These are phyloP conservation scores for Penicillium verhagenii DNA, from an alignment of 495 filamentous ascomycete species.

Conservation along the genomic window DNA sequence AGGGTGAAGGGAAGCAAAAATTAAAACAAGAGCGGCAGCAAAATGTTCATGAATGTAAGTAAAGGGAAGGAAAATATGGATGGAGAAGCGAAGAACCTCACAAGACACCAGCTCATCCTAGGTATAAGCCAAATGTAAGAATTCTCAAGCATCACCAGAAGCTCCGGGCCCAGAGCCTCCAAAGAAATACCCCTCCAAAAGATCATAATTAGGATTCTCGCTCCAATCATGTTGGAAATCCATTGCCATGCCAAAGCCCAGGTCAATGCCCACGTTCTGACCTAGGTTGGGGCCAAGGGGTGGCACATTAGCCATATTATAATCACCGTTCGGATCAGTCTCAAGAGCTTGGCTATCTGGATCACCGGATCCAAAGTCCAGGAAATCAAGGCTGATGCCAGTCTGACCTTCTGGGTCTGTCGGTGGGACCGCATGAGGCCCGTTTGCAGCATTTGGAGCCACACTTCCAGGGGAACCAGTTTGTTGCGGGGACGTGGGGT, in stretches of 20 bases:
- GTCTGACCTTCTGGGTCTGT: conserved; percentile 30
- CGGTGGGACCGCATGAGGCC: conserved; percentile 15
- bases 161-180: conserved; percentile 49
- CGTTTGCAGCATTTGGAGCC: conserved; percentile 16
- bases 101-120: neutral
- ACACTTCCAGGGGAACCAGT: conserved; percentile 36
- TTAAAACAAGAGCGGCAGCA: neutral
- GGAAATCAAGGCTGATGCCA: conserved; percentile 39
- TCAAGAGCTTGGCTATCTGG: conserved; percentile 28
- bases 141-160: conserved; percentile 24
- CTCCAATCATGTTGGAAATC: conserved; percentile 77
- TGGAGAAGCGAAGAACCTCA: conserved; percentile 1
- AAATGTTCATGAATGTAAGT: neutral
- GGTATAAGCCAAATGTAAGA: conserved; percentile 1
- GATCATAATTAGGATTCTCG: conserved; percentile 74
- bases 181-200: conserved; percentile 94
- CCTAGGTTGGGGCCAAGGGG: conserved; percentile 40
- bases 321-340: conserved; percentile 33
- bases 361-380: conserved; percentile 36
- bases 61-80: conserved; percentile 6
- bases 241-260: conserved; percentile 73
- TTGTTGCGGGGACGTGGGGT: conserved; percentile 41
- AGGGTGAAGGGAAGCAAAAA: neutral
- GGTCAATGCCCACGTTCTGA: conserved; percentile 56
- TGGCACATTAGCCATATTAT: conserved; percentile 27